A percentile compares a stretch with the other conserved stretches of the same genome.
These are phyloP conservation scores for Gossypium anomalum DNA, from an alignment of 345 rosid genomes.

Conservation along the genomic window DNA sequence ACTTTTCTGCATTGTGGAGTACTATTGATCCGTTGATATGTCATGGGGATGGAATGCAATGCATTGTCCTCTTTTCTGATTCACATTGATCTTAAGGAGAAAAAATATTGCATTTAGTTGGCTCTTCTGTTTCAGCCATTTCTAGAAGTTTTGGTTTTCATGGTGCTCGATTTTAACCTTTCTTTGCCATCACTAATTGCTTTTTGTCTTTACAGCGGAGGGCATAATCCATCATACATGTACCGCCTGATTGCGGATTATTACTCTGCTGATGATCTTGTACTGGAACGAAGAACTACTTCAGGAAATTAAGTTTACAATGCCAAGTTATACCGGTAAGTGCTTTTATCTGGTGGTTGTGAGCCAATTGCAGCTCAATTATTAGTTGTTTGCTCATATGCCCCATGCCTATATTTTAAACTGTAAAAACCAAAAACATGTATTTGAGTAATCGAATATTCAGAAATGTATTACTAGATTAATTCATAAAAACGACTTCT, in stretches of 20 bases:
- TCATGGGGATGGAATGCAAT: neutral
- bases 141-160: neutral
- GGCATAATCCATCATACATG: slow-evolving; percentile 97
- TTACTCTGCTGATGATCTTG: slow-evolving; percentile 96
- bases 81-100: neutral
- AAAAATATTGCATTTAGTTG: neutral
- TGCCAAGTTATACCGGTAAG: slow-evolving; percentile 16
- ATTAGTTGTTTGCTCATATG: neutral
- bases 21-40: neutral
- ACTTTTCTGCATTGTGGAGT: neutral
- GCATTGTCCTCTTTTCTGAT: neutral
- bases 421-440: neutral
- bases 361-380: neutral
- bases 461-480: neutral
- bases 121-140: neutral
- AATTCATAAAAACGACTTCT: neutral
- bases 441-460: neutral
- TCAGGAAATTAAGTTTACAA: slow-evolving; percentile 25
- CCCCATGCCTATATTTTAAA: neutral
- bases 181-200: neutral
- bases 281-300: slow-evolving; percentile 49
- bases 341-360: neutral
- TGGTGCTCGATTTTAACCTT: neutral
- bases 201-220: slow-evolving; percentile 59
- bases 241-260: slow-evolving; percentile 93